Evolutionary conservation across 345 rosid genomes (phyloP).

Genomic region (Litchi chinensis): DNA sequence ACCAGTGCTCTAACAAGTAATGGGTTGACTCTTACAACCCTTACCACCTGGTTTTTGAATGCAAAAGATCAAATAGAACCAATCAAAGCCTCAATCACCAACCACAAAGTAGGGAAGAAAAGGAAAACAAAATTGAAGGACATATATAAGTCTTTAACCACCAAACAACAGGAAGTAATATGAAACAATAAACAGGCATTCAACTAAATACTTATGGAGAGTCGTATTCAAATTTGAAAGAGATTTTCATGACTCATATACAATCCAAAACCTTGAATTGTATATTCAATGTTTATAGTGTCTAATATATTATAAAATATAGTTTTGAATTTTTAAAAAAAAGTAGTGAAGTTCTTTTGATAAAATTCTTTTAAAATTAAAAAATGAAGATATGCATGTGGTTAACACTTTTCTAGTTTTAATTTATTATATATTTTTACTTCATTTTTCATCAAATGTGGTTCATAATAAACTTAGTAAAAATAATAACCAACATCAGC

Average conservation of each 20-base stretch:
- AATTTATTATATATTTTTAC: neutral
- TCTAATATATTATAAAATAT: no score
- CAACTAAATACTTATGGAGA: conserved; percentile 3
- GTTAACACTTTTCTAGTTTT: neutral
- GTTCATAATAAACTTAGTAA: no score
- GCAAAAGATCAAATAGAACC: conserved; percentile 14
- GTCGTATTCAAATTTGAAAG: neutral
- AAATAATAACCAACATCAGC: no score
- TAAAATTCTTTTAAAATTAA: neutral
- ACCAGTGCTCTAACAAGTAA: conserved; percentile 51
- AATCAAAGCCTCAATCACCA: conserved; percentile 15
- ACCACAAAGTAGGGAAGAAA: conserved; percentile 5
- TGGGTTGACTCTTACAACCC: conserved; percentile 65
- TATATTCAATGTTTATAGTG: no score
- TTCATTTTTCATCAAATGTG: no score
- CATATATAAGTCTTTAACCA: conserved; percentile 7
- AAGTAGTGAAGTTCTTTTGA: no score
- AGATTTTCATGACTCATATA: neutral
- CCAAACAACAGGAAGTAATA: neutral
- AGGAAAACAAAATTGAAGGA: neutral
- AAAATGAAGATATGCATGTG: neutral
- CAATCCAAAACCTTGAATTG: neutral
- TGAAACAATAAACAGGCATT: neutral
- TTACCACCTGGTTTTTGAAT: conserved; percentile 59
- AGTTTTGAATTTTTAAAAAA: no score